phyloP scores from a whole-genome alignment of 2,329 filamentous ascomycete species.

The Nemania abortiva region DNA sequence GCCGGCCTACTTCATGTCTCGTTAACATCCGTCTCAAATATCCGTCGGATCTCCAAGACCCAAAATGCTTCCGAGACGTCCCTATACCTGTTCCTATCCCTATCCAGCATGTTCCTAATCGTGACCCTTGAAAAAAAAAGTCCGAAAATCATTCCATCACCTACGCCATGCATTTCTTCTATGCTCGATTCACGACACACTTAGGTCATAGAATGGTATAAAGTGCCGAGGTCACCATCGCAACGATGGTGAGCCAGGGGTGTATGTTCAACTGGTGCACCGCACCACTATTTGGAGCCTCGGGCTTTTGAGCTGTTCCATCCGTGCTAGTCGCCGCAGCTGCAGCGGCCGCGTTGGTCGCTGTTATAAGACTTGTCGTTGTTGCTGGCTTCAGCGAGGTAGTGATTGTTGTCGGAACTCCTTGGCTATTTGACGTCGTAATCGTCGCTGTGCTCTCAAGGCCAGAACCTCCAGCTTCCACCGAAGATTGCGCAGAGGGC shows the following conservation, averaged over 20 bases:
- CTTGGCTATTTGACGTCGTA: slow-evolving; percentile 53
- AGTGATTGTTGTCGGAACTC: slow-evolving; percentile 49
- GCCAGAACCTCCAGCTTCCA: slow-evolving; percentile 52
- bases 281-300: slow-evolving; percentile 35
- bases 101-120: background rate
- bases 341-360: slow-evolving; percentile 9
- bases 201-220: slow-evolving; percentile 29
- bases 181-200: slow-evolving; percentile 3
- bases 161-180: slow-evolving; percentile 8
- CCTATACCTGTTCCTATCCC: slow-evolving; percentile 16
- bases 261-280: slow-evolving; percentile 4
- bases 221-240: slow-evolving; percentile 24
- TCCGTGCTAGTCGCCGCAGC: slow-evolving; percentile 13
- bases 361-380: background rate
- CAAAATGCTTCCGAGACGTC: slow-evolving; percentile 10
- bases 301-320: slow-evolving; percentile 22
- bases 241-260: slow-evolving; percentile 22
- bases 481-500: slow-evolving; percentile 54
- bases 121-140: slow-evolving; percentile 6
- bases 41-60: background rate
- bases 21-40: background rate
- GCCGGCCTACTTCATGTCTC: background rate
- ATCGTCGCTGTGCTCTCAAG: slow-evolving; percentile 63
- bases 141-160: slow-evolving; percentile 22
- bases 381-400: slow-evolving; percentile 49